Percentiles rank a stretch among this genome's conserved stretches.
Evolutionary conservation across 345 rosid genomes (phyloP).

Genomic region (Salix viminalis): DNA sequence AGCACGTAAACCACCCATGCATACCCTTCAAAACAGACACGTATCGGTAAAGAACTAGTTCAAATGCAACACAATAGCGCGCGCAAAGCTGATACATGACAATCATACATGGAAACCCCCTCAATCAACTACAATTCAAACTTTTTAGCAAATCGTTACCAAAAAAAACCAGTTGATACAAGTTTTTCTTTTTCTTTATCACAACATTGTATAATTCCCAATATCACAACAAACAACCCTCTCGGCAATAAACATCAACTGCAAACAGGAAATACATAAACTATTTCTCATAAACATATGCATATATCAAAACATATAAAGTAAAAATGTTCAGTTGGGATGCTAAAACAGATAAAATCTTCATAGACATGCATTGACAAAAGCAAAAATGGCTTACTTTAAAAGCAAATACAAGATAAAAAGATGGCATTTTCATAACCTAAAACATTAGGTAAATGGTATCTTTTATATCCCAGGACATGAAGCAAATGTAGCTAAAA

Average conservation of each 20-base stretch:
- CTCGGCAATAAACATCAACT: not conserved
- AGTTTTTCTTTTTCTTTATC: not conserved
- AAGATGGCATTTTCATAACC: not conserved
- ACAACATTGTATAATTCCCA: not conserved
- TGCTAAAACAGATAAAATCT: not conserved
- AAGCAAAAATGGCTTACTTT: slow-evolving; percentile 6
- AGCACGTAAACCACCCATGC: not conserved
- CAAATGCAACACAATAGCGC: not conserved
- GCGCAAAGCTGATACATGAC: not conserved
- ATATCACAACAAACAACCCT: slow-evolving; percentile 3
- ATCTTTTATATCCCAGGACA: slow-evolving; percentile 7
- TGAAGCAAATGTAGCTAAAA: slow-evolving; percentile 31
- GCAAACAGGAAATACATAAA: not conserved
- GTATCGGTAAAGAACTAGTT: not conserved
- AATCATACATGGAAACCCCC: not conserved
- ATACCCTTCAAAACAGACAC: not conserved
- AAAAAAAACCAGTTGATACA: slow-evolving; percentile 14
- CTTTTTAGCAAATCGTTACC: not conserved
- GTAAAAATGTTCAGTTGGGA: not conserved
- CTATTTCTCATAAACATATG: not conserved
- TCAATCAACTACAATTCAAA: slow-evolving; percentile 5
- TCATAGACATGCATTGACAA: not conserved
- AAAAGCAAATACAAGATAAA: slow-evolving; percentile 17
- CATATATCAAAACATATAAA: slow-evolving; percentile 2
- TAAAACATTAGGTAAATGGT: slow-evolving; percentile 26